Evolutionary conservation across 1,284 basidiomycete genomes (phyloP), one percentile per base, ranked within the genome.

Genomic region (Exobasidium rhododendri): DNA sequence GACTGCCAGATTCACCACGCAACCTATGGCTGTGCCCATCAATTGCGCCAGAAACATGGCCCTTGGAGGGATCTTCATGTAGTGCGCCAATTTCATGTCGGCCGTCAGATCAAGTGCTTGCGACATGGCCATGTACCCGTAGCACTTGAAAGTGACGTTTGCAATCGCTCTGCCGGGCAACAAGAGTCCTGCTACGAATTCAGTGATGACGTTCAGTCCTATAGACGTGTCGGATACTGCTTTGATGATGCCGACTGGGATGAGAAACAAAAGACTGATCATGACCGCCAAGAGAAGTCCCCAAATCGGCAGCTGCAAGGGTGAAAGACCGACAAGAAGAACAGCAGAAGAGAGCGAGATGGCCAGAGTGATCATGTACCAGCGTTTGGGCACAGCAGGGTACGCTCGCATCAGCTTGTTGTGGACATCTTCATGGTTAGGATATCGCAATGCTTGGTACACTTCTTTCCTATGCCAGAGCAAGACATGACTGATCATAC

Each of bases 391-490:
- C 2, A 80, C 77, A 0, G 68, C 60, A 3, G 73, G 66, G 61
- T 78, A 81, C 1, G 71, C 69, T 11, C 56, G 64, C 70, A 81
- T 81, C 3, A 81, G 65, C 14, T 68, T 62, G 20, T 77, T 76
- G 65, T 81, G 81, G 7, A 75, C 63, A 51, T 81, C 79, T 35
- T 77, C 74, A 50, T 75, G 69, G 20, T 71, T 61, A 3, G 78
- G 71, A 50, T 79, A 80, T 20, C 68, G 74, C 4, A 83, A 62
- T 0, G 83, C 83, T 29, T 78, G 68, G 52, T 76, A 77, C 64
- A 84, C 82, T 66, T 84, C 83, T 10, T 80, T 71, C 32, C 83
- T 71, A 64, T 84, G 83, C 83, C 83, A 84, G 1, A 84, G 75
- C 67, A 80, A 78, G 17, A 84, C 83, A 63, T 84, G 83, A 2